Percentiles rank a stretch among this genome's conserved stretches.
Conservation (phyloP, 495 filamentous ascomycete genomes). For the Lichenothelia convexa region DNA sequence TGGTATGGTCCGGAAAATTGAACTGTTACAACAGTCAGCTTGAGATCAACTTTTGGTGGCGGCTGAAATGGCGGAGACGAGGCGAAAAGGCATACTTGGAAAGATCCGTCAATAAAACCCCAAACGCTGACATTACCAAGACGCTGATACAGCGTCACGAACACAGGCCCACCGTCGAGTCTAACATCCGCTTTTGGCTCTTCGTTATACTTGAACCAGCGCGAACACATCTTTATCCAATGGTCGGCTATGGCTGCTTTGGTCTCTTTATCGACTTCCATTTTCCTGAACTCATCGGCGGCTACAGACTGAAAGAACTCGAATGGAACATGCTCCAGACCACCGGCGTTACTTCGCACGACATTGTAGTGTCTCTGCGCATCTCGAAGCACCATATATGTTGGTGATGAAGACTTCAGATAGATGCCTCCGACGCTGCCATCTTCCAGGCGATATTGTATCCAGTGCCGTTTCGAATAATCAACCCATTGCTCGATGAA, state of each 20-base stretch:
- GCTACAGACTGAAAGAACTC: slow-evolving; percentile 67
- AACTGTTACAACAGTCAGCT: slow-evolving; percentile 33
- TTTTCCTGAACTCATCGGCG: slow-evolving; percentile 43
- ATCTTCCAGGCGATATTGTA: slow-evolving; percentile 22
- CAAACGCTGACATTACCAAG: slow-evolving; percentile 76
- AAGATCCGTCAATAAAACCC: slow-evolving; percentile 73
- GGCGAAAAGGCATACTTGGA: slow-evolving; percentile 38
- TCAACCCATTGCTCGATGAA: slow-evolving; percentile 25
- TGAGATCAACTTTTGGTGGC: neutral
- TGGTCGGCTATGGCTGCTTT: too few relatives aligned
- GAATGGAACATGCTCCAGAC: slow-evolving; percentile 47
- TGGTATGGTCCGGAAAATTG: slow-evolving; percentile 97
- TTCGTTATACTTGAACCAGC: too few relatives aligned
- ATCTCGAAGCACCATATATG: slow-evolving; percentile 16
- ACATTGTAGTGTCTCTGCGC: slow-evolving; percentile 36
- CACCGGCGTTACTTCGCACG: slow-evolving; percentile 32
- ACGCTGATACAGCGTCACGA: slow-evolving; percentile 76
- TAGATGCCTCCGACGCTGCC: slow-evolving; percentile 20
- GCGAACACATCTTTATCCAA: too few relatives aligned
- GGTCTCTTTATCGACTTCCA: slow-evolving; percentile 43
- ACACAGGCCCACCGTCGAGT: slow-evolving; percentile 13
- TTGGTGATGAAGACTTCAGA: slow-evolving; percentile 11
- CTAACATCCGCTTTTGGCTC: too few relatives aligned
- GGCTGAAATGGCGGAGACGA: neutral
- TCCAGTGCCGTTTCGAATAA: slow-evolving; percentile 23